Conservation (phyloP, 768 basidiomycete genomes). For the Mycena amicta region DNA sequence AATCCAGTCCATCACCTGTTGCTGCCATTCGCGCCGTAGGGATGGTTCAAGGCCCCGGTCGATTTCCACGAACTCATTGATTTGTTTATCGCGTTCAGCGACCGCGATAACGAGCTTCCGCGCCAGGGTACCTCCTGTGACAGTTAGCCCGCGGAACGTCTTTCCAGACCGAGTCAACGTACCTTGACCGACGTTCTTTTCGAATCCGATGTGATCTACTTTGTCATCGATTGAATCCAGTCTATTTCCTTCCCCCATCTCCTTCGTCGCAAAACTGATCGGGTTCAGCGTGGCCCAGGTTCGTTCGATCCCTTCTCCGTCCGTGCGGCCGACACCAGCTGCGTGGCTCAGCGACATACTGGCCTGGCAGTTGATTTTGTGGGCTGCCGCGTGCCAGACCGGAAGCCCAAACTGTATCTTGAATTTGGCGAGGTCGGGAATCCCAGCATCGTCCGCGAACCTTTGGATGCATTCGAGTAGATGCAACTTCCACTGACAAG, state of each 20-base stretch:
- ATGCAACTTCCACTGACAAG: too few relatives aligned
- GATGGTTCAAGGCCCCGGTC: too few relatives aligned
- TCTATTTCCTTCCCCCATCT: too few relatives aligned
- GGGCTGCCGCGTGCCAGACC: too few relatives aligned
- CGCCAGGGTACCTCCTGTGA: not conserved
- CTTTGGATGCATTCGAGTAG: constrained; percentile 4
- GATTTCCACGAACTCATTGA: not conserved
- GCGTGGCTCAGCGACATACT: not conserved
- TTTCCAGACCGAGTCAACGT: not conserved
- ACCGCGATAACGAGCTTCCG: not conserved
- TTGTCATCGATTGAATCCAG: not conserved
- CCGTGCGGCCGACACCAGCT: too few relatives aligned
- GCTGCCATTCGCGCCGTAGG: too few relatives aligned
- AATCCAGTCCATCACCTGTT: too few relatives aligned
- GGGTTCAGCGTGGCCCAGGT: too few relatives aligned
- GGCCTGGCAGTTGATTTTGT: not conserved
- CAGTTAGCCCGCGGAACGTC: not conserved
- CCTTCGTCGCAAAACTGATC: too few relatives aligned
- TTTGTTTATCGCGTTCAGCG: not conserved
- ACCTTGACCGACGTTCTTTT: not conserved
- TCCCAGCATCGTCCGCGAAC: not conserved
- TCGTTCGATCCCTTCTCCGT: too few relatives aligned
- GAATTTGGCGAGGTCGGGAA: not conserved
- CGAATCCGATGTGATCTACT: not conserved
- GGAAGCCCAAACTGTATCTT: too few relatives aligned